Percentiles rank a stretch among this genome's conserved stretches.
Evolutionary conservation across 371 early-diverging fungal species (phyloP).

Genomic region (Capillidium rhysosporum): DNA sequence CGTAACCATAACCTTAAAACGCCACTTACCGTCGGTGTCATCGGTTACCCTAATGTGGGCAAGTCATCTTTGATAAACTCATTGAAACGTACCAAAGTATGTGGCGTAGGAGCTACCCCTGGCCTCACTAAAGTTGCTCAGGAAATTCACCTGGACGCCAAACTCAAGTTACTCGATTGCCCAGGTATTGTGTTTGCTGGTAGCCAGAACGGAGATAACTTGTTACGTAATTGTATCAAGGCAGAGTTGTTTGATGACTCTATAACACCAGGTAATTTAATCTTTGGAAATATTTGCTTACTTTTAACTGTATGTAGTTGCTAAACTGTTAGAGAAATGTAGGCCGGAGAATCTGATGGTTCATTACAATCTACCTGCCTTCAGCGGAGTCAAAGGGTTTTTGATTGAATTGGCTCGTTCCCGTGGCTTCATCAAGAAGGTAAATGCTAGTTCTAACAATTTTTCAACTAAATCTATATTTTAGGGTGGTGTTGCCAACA

Average conservation of each 20-base stretch:
- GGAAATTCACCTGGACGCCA: constrained; percentile 87
- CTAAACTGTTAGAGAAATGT: constrained; percentile 66
- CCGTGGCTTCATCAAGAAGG: constrained; percentile 64
- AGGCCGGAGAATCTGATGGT: constrained; percentile 47
- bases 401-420: constrained; percentile 60
- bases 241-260: constrained; percentile 86
- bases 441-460: no score
- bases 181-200: constrained; percentile 97
- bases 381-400: constrained; percentile 58
- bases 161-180: constrained; percentile 92
- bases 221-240: constrained; percentile 86
- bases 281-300: not conserved
- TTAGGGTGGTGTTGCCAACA: constrained; percentile 82
- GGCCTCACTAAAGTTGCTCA: constrained; percentile 93
- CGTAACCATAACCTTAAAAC: constrained; percentile 80
- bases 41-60: constrained; percentile 99
- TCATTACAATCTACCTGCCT: constrained; percentile 64
- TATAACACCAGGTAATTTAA: constrained; percentile 63
- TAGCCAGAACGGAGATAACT: constrained; percentile 49
- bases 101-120: constrained; percentile 88
- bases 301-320: constrained; percentile 31
- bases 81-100: constrained; percentile 82
- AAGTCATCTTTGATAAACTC: constrained; percentile 98
- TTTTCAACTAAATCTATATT: no score
- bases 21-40: constrained; percentile 91